Conservation (phyloP, 495 filamentous ascomycete species). For the Talaromyces proteolyticus region DNA sequence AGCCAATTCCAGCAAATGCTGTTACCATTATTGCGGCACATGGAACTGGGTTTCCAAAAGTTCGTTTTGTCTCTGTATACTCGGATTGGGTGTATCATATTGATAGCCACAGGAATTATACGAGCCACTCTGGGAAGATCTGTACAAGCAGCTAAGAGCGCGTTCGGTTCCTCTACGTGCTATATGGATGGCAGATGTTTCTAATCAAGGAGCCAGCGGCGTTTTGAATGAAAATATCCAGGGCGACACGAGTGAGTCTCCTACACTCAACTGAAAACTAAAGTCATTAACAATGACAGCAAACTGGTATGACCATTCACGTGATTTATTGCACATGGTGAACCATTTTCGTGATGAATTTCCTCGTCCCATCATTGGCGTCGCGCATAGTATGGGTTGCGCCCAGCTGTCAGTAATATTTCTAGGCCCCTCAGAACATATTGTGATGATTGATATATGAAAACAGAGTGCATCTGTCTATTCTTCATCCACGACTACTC, state of each 20-base stretch:
- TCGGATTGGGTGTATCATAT: too few relatives aligned
- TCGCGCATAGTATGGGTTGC: slow-evolving; percentile 76
- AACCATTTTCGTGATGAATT: slow-evolving; percentile 69
- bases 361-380: slow-evolving; percentile 59
- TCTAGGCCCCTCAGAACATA: not conserved
- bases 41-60: slow-evolving; percentile 73
- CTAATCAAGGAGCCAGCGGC: slow-evolving; percentile 59
- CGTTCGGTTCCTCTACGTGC: slow-evolving; percentile 55
- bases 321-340: slow-evolving; percentile 71
- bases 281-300: not conserved
- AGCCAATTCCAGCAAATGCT: slow-evolving; percentile 48
- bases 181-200: slow-evolving; percentile 73
- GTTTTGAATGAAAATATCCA: slow-evolving; percentile 59
- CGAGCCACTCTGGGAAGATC: slow-evolving; percentile 70
- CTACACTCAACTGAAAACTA: not conserved
- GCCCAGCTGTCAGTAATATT: not conserved
- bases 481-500: slow-evolving; percentile 64
- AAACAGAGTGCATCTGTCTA: slow-evolving; percentile 42
- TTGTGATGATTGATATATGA: not conserved
- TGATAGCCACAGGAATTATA: slow-evolving; percentile 55
- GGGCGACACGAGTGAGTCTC: slow-evolving; percentile 55
- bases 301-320: slow-evolving; percentile 67
- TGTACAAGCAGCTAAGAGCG: slow-evolving; percentile 37
- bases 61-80: slow-evolving; percentile 9
- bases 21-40: slow-evolving; percentile 68